Conservation (phyloP, 129 eudicot species). For the Glebionis coronaria region DNA sequence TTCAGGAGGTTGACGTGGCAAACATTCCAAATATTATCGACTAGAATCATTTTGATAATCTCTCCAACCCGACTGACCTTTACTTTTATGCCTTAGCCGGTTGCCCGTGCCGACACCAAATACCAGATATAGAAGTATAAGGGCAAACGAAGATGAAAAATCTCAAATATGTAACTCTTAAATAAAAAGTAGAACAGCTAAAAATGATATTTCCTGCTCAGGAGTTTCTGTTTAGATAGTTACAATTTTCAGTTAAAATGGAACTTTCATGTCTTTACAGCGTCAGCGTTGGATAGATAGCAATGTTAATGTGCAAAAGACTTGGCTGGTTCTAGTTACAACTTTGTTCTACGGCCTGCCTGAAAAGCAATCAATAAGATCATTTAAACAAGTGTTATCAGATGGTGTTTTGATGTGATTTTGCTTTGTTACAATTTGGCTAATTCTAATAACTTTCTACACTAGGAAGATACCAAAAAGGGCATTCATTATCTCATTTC, state of each 20-base stretch:
- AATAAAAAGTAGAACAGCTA: neutral
- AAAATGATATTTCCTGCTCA: neutral
- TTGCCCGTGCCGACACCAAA: no score
- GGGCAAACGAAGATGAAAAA: neutral
- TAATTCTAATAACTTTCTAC: neutral
- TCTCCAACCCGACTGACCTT: no score
- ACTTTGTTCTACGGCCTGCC: slow-evolving; percentile 54
- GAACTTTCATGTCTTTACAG: neutral
- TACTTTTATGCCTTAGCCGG: no score
- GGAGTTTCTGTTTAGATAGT: neutral
- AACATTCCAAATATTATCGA: no score
- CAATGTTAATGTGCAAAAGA: slow-evolving; percentile 15
- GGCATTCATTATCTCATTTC: no score
- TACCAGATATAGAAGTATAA: no score
- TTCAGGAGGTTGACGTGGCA: no score
- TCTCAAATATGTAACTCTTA: neutral
- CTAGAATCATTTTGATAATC: no score
- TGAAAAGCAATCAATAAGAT: neutral
- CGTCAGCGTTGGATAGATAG: neutral
- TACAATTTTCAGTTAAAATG: neutral
- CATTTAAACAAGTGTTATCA: neutral
- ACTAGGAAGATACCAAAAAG: no score
- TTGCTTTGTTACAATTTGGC: neutral
- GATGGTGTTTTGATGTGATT: neutral
- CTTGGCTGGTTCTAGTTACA: slow-evolving; percentile 22